A percentile compares a stretch with the other conserved stretches of the same genome.
Evolutionary conservation across 2,329 filamentous ascomycete genomes (phyloP).

Genomic region (Helminthosporium solani): DNA sequence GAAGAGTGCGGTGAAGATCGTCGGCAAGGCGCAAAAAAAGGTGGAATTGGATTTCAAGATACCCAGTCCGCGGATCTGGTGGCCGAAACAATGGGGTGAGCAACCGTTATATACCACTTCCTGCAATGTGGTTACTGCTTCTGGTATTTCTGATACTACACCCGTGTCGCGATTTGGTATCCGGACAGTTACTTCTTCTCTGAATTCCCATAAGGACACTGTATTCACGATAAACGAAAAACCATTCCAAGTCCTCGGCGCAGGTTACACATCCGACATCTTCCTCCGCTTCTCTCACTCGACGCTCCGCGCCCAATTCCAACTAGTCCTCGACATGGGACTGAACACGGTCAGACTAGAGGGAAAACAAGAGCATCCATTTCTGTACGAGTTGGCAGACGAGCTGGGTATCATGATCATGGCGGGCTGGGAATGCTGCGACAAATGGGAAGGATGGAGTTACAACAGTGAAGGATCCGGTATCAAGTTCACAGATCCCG

Average conservation of each 20-base stretch:
- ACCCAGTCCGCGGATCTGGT: slow-evolving; percentile 57
- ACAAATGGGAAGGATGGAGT: slow-evolving; percentile 66
- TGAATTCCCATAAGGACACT: slow-evolving; percentile 57
- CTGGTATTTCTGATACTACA: slow-evolving; percentile 37
- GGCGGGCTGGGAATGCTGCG: slow-evolving; percentile 66
- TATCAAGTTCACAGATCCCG: slow-evolving; percentile 52
- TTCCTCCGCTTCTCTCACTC: slow-evolving; percentile 59
- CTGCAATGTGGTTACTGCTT: slow-evolving; percentile 24
- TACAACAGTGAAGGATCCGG: slow-evolving; percentile 58
- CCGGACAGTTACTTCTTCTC: slow-evolving; percentile 53
- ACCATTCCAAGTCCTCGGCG: slow-evolving; percentile 62
- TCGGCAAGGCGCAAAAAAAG: slow-evolving; percentile 36
- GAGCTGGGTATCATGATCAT: slow-evolving; percentile 62
- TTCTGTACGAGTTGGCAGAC: slow-evolving; percentile 61
- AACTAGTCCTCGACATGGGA: slow-evolving; percentile 60
- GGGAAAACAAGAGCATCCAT: slow-evolving; percentile 64
- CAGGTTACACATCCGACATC: slow-evolving; percentile 62
- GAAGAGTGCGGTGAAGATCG: slow-evolving; percentile 8
- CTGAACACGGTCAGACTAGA: slow-evolving; percentile 65
- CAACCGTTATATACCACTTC: slow-evolving; percentile 54
- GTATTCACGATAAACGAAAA: slow-evolving; percentile 58
- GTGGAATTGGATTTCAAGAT: slow-evolving; percentile 45
- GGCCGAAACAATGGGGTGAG: slow-evolving; percentile 60
- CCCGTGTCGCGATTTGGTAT: slow-evolving; percentile 52
- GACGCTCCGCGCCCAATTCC: slow-evolving; percentile 52